Base-by-base conservation (phyloP, 2,329 filamentous ascomycete species). In the Clonostachys chloroleuca region DNA sequence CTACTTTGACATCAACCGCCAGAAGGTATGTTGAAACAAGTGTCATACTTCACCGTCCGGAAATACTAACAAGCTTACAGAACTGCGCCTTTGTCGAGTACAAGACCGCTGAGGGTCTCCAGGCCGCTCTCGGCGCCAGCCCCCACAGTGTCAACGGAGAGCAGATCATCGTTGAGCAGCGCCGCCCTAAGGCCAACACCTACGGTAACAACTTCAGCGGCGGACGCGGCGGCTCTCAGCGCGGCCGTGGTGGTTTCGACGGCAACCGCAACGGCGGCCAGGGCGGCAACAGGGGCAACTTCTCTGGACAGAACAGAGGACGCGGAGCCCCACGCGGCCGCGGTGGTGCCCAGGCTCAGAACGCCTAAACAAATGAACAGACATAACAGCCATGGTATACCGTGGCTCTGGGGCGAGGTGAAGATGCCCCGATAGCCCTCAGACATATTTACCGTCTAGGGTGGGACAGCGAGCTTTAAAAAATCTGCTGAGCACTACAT, bases 41-140 rank as follows among this genome's bases (percentile, higher is more conserved):
- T 30, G 9, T 10, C 24, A 30, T 30, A 30, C 8, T 30, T 30
- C 24, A 30, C 24, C 6, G 4, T 6, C 24, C 24, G 24, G 24
- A 30, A 30, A 30, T 30, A 44, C 40, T 45, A 34, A 49, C 47
- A 34, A 18, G 14, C 34, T 34, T 39, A 30, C 62, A 95, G 92
- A 96, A 94, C 78, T 96, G 91, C 62, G 94, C 94, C 24, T 97
- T 97, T 63, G 89, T 96, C 50, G 94, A 99, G 67, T 99, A 94
- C 68, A 87, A 84, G 62, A 87, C 86, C 42, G 64, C 82, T 18
- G 83, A 91, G 47, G 90, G 83, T 42, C 96, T 95, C 70, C 81
- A 89, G 65, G 86, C 88, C 52, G 94, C 94, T 40, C 78, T 89
- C 36, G 81, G 81, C 51, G 87, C 86, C 56, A 97, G 95, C 72